These are phyloP conservation scores for Scleroderma citrinum DNA, from an alignment of 768 basidiomycete species.

Conservation along the genomic window DNA sequence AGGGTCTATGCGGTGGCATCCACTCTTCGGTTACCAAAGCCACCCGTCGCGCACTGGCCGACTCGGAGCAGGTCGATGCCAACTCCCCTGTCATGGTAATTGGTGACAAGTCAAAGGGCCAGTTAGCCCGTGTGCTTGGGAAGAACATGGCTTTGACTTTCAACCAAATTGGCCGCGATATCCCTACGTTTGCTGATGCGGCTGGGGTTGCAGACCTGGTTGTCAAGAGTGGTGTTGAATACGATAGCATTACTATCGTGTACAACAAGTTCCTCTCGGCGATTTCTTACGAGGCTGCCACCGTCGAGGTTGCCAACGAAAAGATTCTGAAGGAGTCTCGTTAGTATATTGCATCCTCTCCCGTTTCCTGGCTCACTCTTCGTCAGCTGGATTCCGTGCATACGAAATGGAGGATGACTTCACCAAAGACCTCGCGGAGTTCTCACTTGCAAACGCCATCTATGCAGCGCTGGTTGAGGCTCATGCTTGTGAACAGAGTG, in stretches of 20 bases:
- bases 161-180: slow-evolving; percentile 97
- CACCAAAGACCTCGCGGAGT: slow-evolving; percentile 90
- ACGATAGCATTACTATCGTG: slow-evolving; percentile 77
- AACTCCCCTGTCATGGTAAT: slow-evolving; percentile 78
- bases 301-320: slow-evolving; percentile 76
- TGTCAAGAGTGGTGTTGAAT: slow-evolving; percentile 75
- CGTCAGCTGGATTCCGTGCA: slow-evolving; percentile 77
- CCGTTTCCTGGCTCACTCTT: background rate
- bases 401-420: slow-evolving; percentile 99
- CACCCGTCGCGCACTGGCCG: slow-evolving; percentile 65
- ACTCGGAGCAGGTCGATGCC: slow-evolving; percentile 41
- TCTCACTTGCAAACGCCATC: slow-evolving; percentile 94
- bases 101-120: slow-evolving; percentile 96
- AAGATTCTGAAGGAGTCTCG: slow-evolving; percentile 75
- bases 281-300: slow-evolving; percentile 79
- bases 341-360: slow-evolving; percentile 33
- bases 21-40: slow-evolving; percentile 95
- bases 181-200: slow-evolving; percentile 96
- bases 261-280: slow-evolving; percentile 88
- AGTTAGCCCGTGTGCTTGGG: slow-evolving; percentile 64
- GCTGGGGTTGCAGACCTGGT: slow-evolving; percentile 92
- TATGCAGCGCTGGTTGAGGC: slow-evolving; percentile 91
- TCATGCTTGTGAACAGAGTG: slow-evolving; percentile 91
- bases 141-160: slow-evolving; percentile 77
- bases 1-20: slow-evolving; percentile 99